These are phyloP conservation scores for Diaporthe vexans DNA, from an alignment of 2,329 filamentous ascomycete genomes.

Conservation along the genomic window DNA sequence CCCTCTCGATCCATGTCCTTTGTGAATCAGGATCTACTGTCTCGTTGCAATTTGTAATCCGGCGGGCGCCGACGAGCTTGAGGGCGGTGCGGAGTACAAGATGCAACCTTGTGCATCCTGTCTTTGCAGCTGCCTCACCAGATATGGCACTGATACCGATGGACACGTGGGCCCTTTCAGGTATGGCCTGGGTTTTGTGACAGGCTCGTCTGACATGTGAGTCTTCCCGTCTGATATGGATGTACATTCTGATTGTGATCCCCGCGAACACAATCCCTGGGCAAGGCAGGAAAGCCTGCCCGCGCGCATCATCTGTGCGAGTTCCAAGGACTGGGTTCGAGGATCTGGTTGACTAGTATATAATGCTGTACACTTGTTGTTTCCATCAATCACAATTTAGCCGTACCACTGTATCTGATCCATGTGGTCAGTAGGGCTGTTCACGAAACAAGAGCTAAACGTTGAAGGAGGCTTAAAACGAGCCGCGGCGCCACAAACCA, in stretches of 20 bases:
- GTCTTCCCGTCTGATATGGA: neutral
- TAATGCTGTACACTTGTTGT: conserved; percentile 2
- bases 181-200: neutral
- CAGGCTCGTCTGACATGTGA: conserved; percentile 11
- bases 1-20: neutral
- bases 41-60: conserved; percentile 1
- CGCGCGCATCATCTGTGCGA: neutral
- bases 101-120: neutral
- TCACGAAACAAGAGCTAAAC: conserved; percentile 29
- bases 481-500: conserved; percentile 25
- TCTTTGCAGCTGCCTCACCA: neutral
- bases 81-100: neutral
- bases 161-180: neutral
- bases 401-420: conserved; percentile 12
- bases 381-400: conserved; percentile 15
- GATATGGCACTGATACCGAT: neutral
- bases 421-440: conserved; percentile 20
- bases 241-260: neutral
- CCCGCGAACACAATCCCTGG: neutral
- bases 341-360: neutral
- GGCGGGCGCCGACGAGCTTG: neutral
- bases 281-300: neutral
- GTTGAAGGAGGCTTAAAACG: conserved; percentile 29
- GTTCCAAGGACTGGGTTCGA: neutral
- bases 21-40: neutral